phyloP scores from a whole-genome alignment of 176 grass and related monocot genomes.

The Tuctoria greenei region DNA sequence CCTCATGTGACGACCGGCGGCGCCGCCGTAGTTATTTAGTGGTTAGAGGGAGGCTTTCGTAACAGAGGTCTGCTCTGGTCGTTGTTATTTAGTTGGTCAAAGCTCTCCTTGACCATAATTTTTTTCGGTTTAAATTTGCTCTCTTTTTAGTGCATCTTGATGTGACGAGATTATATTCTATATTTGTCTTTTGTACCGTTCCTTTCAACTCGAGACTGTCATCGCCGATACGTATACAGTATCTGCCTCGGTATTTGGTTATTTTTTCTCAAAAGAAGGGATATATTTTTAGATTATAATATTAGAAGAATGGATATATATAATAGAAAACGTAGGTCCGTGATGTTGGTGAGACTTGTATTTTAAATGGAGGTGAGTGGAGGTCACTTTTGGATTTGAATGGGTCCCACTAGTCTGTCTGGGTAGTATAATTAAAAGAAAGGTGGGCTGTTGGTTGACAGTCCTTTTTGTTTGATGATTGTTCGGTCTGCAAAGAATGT shows the following conservation, averaged over 20 bases:
- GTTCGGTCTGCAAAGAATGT: slow-evolving; percentile 24
- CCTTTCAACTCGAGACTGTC: not conserved
- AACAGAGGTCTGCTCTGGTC: slow-evolving; percentile 27
- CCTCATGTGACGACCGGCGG: slow-evolving; percentile 52
- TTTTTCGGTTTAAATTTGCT: slow-evolving; percentile 7
- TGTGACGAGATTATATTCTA: slow-evolving; percentile 34
- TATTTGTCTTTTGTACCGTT: not conserved
- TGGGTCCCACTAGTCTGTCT: not conserved
- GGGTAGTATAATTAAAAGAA: slow-evolving; percentile 7
- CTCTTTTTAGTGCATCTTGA: not conserved
- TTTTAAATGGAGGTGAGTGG: slow-evolving; percentile 7
- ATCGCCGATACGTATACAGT: not conserved
- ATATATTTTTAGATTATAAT: too few species aligned
- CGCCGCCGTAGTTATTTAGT: slow-evolving; percentile 1
- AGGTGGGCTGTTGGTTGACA: slow-evolving; percentile 33
- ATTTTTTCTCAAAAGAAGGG: too few species aligned
- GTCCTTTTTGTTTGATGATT: slow-evolving; percentile 34
- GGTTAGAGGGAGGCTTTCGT: slow-evolving; percentile 35
- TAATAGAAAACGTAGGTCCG: not conserved
- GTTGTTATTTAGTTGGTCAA: slow-evolving; percentile 55
- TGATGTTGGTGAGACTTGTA: not conserved
- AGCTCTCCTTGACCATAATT: slow-evolving; percentile 34
- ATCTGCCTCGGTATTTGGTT: not conserved
- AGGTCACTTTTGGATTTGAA: not conserved
- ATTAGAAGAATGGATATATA: not conserved